Base-by-base conservation (phyloP, 2,329 filamentous ascomycete species). In the Didymella keratinophila region DNA sequence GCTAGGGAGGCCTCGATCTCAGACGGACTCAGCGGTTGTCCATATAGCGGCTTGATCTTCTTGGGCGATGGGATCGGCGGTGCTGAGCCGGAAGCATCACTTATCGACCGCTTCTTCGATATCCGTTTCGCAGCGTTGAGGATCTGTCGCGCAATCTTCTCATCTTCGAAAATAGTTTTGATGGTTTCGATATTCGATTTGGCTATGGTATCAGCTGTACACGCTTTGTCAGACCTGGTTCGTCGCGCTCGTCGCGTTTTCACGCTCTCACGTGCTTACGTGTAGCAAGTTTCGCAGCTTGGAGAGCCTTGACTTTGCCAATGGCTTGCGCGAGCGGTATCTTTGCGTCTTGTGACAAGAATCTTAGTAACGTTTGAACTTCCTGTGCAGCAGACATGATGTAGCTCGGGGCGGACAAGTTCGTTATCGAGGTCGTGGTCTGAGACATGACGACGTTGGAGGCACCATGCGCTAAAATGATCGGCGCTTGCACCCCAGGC, bases 1-100 rank as follows among this genome's bases (percentile, higher is more conserved):
- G 78, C 79, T 6, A 92, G 79, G 0, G 87, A 86, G 7, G 78
- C 79, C 72, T 93, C 90, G 1, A 89, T 78, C 48, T 89, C 84
- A 14, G 83, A 82, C 0, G 87, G 83, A 36, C 71, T 71, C 18
- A 69, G 65, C 9, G 69, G 65, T 32, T 73, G 65, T 28, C 72
- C 72, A 20, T 71, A 73, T 0, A 66, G 61, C 23, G 65, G 65
- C 62, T 65, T 77, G 37, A 63, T 41, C 58, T 72, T 77, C 68
- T 81, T 81, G 8, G 56, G 44, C 23, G 76, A 71, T 3, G 79
- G 72, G 16, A 65, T 16, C n/a, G 60, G 57, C 23, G 62, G 16
- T 6, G 52, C 55, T 14, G 58, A 30, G 3, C 66, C 42, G 32
- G 67, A 57, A 45, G 58, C 56, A 42, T 61, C 64, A 39, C 76